phyloP scores from a whole-genome alignment of 768 basidiomycete genomes.

The Suillus decipiens region DNA sequence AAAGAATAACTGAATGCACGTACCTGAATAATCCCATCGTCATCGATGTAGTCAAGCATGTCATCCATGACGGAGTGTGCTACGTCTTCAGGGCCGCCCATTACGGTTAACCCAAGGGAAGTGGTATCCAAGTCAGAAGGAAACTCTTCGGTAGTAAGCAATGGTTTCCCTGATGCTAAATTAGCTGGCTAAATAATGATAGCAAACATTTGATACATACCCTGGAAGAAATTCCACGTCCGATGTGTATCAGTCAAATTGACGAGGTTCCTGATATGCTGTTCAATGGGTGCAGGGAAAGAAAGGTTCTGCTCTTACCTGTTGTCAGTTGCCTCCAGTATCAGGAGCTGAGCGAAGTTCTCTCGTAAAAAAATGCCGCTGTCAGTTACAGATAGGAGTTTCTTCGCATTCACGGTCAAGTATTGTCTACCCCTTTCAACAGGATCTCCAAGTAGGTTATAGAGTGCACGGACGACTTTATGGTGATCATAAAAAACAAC shows the following conservation, averaged over 20 bases:
- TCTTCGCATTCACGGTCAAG: conserved; percentile 41
- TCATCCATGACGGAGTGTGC: conserved; percentile 53
- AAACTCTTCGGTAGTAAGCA: conserved; percentile 49
- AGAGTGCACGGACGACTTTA: conserved; percentile 45
- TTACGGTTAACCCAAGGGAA: conserved; percentile 50
- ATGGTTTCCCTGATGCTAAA: conserved; percentile 33
- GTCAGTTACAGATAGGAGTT: conserved; percentile 47
- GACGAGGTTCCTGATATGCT: conserved; percentile 41
- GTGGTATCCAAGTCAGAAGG: conserved; percentile 63
- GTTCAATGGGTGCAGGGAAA: conserved; percentile 8
- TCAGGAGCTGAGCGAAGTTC: conserved; percentile 61
- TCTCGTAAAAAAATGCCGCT: conserved; percentile 43
- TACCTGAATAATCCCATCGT: conserved; percentile 55
- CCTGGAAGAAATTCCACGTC: conserved; percentile 59
- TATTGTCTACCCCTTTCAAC: conserved; percentile 43
- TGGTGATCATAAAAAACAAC: conserved; percentile 48
- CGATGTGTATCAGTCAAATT: conserved; percentile 39
- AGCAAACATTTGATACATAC: conserved; percentile 21
- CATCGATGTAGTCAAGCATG: conserved; percentile 51
- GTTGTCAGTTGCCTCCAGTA: conserved; percentile 53
- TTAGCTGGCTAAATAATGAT: conserved; percentile 5
- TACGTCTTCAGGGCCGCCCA: conserved; percentile 31
- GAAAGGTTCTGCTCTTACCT: conserved; percentile 30
- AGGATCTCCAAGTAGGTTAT: conserved; percentile 51
- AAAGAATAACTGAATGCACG: conserved; percentile 2